Evolutionary conservation across 257 asterid genomes (phyloP).

Genomic region (Plectranthus barbatus): DNA sequence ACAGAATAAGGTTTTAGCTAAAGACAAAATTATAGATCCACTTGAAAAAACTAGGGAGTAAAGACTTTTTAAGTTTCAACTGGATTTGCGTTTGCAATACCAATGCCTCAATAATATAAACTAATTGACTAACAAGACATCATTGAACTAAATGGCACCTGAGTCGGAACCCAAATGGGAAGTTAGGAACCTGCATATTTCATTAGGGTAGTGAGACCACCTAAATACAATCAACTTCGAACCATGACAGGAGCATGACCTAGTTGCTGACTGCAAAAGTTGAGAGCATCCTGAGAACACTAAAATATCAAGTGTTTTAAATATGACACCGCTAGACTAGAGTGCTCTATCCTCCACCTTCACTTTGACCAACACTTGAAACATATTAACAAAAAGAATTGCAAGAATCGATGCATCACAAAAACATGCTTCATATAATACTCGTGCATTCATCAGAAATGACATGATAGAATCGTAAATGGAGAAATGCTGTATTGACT

Average conservation of each 20-base stretch:
- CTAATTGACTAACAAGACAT: neutral
- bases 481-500: too few species aligned
- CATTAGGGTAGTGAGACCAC: constrained; percentile 2
- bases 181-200: neutral
- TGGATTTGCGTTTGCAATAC: neutral
- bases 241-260: neutral
- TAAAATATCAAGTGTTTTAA: too few species aligned
- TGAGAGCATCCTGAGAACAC: too few species aligned
- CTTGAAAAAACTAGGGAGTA: too few species aligned
- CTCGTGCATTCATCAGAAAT: too few species aligned
- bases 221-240: neutral
- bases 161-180: neutral
- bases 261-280: neutral
- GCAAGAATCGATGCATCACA: too few species aligned
- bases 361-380: too few species aligned
- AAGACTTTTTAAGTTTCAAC: neutral
- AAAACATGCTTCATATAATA: too few species aligned
- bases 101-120: neutral
- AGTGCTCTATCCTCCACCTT: too few species aligned
- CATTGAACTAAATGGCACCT: neutral
- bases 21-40: neutral
- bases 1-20: neutral
- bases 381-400: too few species aligned
- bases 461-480: too few species aligned
- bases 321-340: too few species aligned